phyloP scores from a whole-genome alignment of 345 rosid genomes.

The Brassica rapa region DNA sequence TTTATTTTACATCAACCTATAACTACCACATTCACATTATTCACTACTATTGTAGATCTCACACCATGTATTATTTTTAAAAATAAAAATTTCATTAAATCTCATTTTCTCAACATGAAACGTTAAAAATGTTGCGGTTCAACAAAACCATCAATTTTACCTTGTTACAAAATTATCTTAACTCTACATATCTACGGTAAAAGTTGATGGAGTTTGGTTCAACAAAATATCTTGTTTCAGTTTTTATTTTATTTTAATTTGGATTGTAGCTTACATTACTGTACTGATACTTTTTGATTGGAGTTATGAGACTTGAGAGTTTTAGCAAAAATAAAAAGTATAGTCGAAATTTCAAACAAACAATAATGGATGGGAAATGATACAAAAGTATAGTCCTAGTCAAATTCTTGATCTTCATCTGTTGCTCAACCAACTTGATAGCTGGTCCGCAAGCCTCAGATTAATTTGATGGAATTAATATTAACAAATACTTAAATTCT shows the following conservation, averaged over 20 bases:
- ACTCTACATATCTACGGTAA: background rate
- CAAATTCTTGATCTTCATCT: background rate
- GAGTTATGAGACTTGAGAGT: background rate
- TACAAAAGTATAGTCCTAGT: background rate
- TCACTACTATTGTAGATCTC: slow-evolving; percentile 1
- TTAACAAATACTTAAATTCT: background rate
- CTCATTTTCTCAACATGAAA: background rate
- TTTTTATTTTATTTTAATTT: background rate
- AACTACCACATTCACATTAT: slow-evolving; percentile 34
- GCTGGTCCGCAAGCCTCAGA: background rate
- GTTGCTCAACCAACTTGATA: slow-evolving; percentile 10
- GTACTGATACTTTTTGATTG: background rate
- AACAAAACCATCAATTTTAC: background rate
- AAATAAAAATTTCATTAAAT: background rate
- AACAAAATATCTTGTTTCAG: background rate
- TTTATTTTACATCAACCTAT: slow-evolving; percentile 42
- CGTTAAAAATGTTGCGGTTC: background rate
- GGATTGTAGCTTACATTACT: background rate
- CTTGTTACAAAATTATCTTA: background rate
- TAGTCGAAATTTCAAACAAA: background rate
- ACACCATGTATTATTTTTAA: background rate
- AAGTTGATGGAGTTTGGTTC: background rate
- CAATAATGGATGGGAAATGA: background rate
- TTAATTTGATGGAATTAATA: background rate
- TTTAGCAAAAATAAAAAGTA: background rate